Base-by-base conservation (phyloP, 768 basidiomycete species). In the Termitomyces sp. region DNA sequence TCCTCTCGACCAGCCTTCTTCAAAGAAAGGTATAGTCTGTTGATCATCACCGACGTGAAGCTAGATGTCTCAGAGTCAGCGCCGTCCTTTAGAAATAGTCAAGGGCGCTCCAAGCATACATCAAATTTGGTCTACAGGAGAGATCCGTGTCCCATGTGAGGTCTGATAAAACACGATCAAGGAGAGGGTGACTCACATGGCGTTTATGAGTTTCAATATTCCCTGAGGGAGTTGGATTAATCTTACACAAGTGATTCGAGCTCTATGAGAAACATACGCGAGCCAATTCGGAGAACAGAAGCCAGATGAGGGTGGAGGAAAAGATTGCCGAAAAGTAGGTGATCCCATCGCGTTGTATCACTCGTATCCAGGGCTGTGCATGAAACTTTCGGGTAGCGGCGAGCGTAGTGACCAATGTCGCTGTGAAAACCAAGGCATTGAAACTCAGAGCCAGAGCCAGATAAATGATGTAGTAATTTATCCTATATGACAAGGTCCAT, bases 301-400 rank as follows among this genome's bases (percentile, higher is more conserved):
- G 46, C 59, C 62, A 64, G 10, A 59, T 23, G n/a, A 63, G 47
- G 15, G 61, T 64, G 3, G 57, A 62, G 9, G 61, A 60, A 50
- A 63, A 64, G n/a, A 64, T 63, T 1, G 57, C 62, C 35, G 59
- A 40, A 31, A 63, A 64, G 53, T 64, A 63, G 29, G 57, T 45
- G 9, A 56, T 50, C 9, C 62, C 63, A 53, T 62, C 63, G 9
- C 61, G 48, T 32, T 61, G 59, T 10, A 59, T 54, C 7, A 61
- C 56, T 44, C 52, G 49, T 38, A 64, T 25, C 57, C 56, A 60
- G 7, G 55, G 61, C 42, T 54, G 43, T 7, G 53, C 38, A 1
- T 45, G 56, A 44, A 50, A 53, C 15, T 49, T 45, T 41, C 57
- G 54, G 20, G 61, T 41, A 16, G 61, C 47, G 5, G 56, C 32